Conservation (phyloP, 805 yeast species). For the Candida broadrunensis region DNA sequence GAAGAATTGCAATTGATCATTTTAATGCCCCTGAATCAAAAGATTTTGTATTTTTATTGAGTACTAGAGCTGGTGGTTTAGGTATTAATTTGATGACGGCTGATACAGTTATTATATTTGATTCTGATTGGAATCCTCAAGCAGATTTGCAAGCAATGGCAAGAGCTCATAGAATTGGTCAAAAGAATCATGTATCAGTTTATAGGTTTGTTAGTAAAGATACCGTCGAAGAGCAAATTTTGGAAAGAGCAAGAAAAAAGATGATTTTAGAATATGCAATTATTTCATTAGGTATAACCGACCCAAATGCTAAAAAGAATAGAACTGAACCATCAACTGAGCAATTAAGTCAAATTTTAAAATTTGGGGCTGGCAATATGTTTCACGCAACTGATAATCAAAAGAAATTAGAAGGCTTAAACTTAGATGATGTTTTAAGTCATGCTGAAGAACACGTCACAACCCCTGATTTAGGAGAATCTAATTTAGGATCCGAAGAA, state of each 20-base stretch:
- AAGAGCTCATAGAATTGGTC: constrained; percentile 99
- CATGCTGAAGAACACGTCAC: constrained; percentile 98
- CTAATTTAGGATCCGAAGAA: constrained; percentile 98
- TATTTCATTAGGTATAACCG: constrained; percentile 93
- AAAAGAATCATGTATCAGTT: constrained; percentile 95
- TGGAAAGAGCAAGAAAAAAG: constrained; percentile 95
- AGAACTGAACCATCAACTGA: constrained; percentile 75
- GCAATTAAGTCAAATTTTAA: constrained; percentile 88
- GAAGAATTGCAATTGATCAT: constrained; percentile 94
- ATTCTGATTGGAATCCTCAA: constrained; percentile 99
- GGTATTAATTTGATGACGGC: constrained; percentile 99
- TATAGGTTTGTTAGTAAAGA: constrained; percentile 97
- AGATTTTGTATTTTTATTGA: constrained; percentile 84
- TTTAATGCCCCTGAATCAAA: constrained; percentile 91
- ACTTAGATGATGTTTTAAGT: constrained; percentile 90
- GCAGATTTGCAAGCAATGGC: constrained; percentile 99
- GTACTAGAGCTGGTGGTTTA: constrained; percentile 98
- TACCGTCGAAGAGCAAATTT: constrained; percentile 95
- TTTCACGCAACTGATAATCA: constrained; percentile 94
- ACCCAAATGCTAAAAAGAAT: constrained; percentile 46
- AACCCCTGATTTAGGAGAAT: constrained; percentile 93
- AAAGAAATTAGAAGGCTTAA: constrained; percentile 90
- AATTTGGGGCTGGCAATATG: constrained; percentile 99
- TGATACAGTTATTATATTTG: constrained; percentile 96
- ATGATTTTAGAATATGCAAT: constrained; percentile 98